These are phyloP conservation scores for Ascochyta pisi DNA, from an alignment of 2,329 filamentous ascomycete genomes.

Conservation along the genomic window DNA sequence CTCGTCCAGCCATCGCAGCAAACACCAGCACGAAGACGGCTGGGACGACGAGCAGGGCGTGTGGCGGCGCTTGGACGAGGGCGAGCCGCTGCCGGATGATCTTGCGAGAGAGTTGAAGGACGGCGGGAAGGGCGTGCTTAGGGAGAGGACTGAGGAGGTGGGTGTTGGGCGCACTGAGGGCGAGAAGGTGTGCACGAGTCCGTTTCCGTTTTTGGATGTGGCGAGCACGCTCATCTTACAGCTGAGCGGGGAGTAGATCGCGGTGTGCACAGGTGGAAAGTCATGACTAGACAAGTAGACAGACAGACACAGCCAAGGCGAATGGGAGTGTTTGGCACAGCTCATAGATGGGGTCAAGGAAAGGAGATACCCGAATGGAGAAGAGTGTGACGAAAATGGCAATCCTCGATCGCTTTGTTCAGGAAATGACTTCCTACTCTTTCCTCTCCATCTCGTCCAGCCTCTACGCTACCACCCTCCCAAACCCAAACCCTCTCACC, in stretches of 20 bases:
- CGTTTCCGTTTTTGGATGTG: slow-evolving; percentile 95
- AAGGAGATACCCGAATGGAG: not conserved
- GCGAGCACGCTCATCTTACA: slow-evolving; percentile 92
- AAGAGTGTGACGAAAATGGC: not conserved
- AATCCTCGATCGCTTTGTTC: no score
- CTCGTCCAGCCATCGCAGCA: slow-evolving; percentile 18
- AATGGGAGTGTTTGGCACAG: not conserved
- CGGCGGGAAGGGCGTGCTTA: slow-evolving; percentile 45
- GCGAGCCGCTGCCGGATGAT: slow-evolving; percentile 41
- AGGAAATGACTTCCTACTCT: not conserved
- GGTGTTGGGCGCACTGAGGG: slow-evolving; percentile 64
- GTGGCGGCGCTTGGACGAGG: slow-evolving; percentile 43
- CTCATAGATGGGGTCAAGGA: not conserved
- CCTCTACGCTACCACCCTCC: slow-evolving; percentile 36
- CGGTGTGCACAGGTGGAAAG: not conserved
- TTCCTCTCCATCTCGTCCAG: no score
- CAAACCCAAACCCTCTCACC: slow-evolving; percentile 72
- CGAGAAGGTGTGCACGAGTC: slow-evolving; percentile 93
- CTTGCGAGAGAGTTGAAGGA: slow-evolving; percentile 36
- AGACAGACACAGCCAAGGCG: not conserved
- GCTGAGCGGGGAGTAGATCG: slow-evolving; percentile 58
- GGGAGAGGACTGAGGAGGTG: slow-evolving; percentile 51
- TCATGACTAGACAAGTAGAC: not conserved
- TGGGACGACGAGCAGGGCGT: slow-evolving; percentile 46
- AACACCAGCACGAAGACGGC: slow-evolving; percentile 34